These are phyloP conservation scores for Penicillium sp. DNA, from an alignment of 2,329 filamentous ascomycete genomes.

Conservation along the genomic window DNA sequence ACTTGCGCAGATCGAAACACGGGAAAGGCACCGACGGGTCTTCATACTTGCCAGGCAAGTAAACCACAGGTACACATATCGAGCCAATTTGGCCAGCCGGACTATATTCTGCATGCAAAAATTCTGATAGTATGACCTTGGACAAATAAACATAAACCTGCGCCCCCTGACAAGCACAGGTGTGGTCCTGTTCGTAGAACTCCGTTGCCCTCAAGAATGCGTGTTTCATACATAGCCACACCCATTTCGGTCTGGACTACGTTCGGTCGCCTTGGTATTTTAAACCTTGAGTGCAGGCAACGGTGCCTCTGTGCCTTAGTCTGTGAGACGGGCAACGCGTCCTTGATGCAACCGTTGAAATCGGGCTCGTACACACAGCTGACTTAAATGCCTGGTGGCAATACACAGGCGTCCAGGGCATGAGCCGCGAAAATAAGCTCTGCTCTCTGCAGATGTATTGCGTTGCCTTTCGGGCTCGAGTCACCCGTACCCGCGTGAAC, in stretches of 20 bases:
- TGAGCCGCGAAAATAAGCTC: background rate
- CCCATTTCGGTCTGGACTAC: background rate
- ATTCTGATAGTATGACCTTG: background rate
- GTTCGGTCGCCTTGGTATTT: background rate
- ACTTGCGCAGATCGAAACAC: background rate
- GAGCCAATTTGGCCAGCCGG: background rate
- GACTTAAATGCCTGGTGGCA: background rate
- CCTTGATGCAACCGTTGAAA: background rate
- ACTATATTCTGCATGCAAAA: background rate
- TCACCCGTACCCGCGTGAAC: background rate
- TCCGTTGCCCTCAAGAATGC: no score
- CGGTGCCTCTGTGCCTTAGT: background rate
- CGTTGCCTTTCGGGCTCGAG: background rate
- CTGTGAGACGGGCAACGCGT: constrained; percentile 8
- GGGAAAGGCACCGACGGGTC: background rate
- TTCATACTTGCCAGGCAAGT: background rate
- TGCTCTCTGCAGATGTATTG: background rate
- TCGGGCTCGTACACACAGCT: background rate
- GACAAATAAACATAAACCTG: no score
- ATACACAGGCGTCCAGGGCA: background rate
- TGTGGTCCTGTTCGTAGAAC: background rate
- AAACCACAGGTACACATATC: no score
- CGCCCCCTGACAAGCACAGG: background rate
- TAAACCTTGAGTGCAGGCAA: constrained; percentile 8
- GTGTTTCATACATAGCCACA: background rate